Evolutionary conservation across 176 grass and related monocot genomes (phyloP).

Genomic region (Typha latifolia): DNA sequence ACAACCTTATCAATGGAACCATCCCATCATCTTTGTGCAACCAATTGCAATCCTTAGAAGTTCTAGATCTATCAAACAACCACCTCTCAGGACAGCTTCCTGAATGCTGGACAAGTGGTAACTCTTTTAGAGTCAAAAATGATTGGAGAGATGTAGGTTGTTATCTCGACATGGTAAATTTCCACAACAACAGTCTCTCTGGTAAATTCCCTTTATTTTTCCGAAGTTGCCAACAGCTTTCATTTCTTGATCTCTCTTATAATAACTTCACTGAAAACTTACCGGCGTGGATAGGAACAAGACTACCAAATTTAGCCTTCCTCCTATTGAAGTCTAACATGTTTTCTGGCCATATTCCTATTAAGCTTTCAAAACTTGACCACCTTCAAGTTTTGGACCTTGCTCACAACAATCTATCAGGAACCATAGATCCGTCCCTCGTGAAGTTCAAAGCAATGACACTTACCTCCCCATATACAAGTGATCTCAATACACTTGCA

Average conservation of each 20-base stretch:
- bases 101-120: neutral
- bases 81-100: slow-evolving; percentile 5
- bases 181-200: slow-evolving; percentile 5
- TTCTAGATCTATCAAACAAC: slow-evolving; percentile 14
- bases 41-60: neutral
- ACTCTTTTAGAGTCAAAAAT: too few species aligned
- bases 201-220: slow-evolving; percentile 10
- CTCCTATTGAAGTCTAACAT: slow-evolving; percentile 14
- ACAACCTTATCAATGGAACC: slow-evolving; percentile 17
- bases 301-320: neutral
- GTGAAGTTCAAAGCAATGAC: slow-evolving; percentile 19
- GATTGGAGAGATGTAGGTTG: too few species aligned
- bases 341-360: slow-evolving; percentile 20
- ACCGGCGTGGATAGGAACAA: slow-evolving; percentile 10
- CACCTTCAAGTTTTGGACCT: slow-evolving; percentile 23
- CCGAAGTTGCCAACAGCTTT: neutral
- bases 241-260: slow-evolving; percentile 6
- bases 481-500: too few species aligned
- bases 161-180: too few species aligned
- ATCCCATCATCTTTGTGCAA: slow-evolving; percentile 15
- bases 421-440: slow-evolving; percentile 5
- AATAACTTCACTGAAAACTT: neutral
- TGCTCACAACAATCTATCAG: slow-evolving; percentile 20
- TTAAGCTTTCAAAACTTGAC: slow-evolving; percentile 9
- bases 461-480: too few species aligned